Evolutionary conservation across 441 rosid genomes (phyloP).

Genomic region (Rhodomyrtus psidioides): DNA sequence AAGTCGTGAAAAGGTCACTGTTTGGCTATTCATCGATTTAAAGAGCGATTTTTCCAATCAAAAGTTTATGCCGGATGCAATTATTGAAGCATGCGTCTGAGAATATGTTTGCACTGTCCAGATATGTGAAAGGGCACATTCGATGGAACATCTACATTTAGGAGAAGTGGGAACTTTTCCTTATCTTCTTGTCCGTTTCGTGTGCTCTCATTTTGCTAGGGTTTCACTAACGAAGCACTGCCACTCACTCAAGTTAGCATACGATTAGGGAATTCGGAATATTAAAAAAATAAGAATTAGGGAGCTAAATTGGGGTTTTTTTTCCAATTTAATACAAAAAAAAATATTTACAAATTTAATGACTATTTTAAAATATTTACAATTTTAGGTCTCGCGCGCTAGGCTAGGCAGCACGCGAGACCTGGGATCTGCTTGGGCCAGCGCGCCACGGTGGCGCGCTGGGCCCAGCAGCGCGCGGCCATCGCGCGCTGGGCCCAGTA

Average conservation of each 20-base stretch:
- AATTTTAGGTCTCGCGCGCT: too few relatives aligned
- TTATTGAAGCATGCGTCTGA: not conserved
- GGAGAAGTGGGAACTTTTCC: not conserved
- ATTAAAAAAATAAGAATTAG: not conserved
- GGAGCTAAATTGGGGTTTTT: too few relatives aligned
- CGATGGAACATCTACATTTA: not conserved
- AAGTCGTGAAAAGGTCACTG: not conserved
- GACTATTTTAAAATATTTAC: too few relatives aligned
- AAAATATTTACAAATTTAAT: too few relatives aligned
- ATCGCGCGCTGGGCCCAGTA: too few relatives aligned
- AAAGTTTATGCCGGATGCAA: not conserved
- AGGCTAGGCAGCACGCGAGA: too few relatives aligned
- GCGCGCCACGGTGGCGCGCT: too few relatives aligned
- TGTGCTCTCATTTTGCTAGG: not conserved
- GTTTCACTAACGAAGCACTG: not conserved
- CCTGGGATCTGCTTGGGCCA: too few relatives aligned
- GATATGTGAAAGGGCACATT: fast-evolving
- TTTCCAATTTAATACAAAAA: too few relatives aligned
- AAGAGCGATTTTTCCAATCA: not conserved
- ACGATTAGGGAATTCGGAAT: not conserved
- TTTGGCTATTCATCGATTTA: not conserved
- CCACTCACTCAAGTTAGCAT: not conserved
- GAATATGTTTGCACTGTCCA: not conserved
- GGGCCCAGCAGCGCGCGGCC: too few relatives aligned
- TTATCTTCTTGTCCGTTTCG: not conserved